These are phyloP conservation scores for Pelargonium cotyledonis DNA, from an alignment of 441 rosid species.

Conservation along the genomic window DNA sequence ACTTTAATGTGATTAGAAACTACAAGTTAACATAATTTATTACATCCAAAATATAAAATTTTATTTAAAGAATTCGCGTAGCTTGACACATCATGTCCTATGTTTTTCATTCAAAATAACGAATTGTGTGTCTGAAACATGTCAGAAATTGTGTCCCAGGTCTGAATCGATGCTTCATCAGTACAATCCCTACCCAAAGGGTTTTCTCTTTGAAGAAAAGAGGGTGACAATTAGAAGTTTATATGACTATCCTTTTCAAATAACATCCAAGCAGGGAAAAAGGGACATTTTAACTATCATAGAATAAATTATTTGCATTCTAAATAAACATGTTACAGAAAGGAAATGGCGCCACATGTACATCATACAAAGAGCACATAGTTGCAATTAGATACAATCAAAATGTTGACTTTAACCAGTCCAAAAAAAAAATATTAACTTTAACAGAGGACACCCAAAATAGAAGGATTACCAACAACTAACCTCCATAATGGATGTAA, in stretches of 20 bases:
- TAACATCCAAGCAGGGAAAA: not conserved
- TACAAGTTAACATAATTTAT: no score
- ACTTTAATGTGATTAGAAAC: no score
- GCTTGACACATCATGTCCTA: no score
- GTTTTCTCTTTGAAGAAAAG: not conserved
- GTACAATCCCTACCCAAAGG: not conserved
- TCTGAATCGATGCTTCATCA: no score
- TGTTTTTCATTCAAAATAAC: no score
- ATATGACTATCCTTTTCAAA: not conserved
- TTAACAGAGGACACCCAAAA: not conserved
- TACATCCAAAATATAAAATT: no score
- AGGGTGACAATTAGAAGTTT: not conserved
- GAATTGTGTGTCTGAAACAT: no score
- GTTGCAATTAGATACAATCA: slow-evolving; percentile 12
- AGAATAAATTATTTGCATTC: not conserved
- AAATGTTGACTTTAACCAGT: slow-evolving; percentile 6
- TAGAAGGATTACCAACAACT: slow-evolving; percentile 21
- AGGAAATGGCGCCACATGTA: not conserved
- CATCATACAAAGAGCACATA: not conserved
- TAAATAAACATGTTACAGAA: not conserved
- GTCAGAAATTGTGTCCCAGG: no score
- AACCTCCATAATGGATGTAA: slow-evolving; percentile 96
- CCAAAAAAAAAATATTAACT: no score
- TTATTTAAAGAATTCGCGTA: no score
- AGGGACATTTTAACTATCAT: not conserved